These are phyloP conservation scores for Fraxinus xanthoxyloides DNA, from an alignment of 305 asterid genomes.

Conservation along the genomic window DNA sequence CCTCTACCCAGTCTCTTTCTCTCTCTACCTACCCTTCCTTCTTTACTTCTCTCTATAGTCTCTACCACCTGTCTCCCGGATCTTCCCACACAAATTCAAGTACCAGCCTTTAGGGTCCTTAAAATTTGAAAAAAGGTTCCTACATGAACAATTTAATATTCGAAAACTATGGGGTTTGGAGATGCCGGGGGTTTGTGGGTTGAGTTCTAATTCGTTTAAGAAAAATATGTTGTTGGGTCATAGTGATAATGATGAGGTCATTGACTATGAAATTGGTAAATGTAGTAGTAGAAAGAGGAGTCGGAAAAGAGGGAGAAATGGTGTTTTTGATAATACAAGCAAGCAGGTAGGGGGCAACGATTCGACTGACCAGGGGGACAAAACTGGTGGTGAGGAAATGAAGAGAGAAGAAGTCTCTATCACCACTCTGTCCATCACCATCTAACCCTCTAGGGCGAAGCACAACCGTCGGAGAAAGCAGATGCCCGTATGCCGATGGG, in stretches of 20 bases:
- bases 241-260: conserved; percentile 36
- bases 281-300: conserved; percentile 32
- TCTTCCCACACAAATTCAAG: conserved; percentile 61
- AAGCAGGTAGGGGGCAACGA: neutral
- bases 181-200: conserved; percentile 60
- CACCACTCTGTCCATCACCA: too few species aligned
- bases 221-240: conserved; percentile 58
- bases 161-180: conserved; percentile 37
- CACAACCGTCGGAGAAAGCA: too few species aligned
- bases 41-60: too few species aligned
- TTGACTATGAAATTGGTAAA: conserved; percentile 26
- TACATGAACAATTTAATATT: conserved; percentile 19
- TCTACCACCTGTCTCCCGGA: conserved; percentile 38
- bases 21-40: too few species aligned
- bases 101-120: conserved; percentile 39
- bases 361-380: neutral
- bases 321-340: conserved; percentile 23
- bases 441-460: too few species aligned
- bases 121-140: conserved; percentile 24
- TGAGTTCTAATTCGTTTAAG: conserved; percentile 54
- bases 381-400: neutral
- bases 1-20: too few species aligned
- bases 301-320: conserved; percentile 45
- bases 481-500: too few species aligned
- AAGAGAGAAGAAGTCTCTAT: neutral